Conservation (phyloP, 2,329 filamentous ascomycete genomes). For the Penicillium polonicum region DNA sequence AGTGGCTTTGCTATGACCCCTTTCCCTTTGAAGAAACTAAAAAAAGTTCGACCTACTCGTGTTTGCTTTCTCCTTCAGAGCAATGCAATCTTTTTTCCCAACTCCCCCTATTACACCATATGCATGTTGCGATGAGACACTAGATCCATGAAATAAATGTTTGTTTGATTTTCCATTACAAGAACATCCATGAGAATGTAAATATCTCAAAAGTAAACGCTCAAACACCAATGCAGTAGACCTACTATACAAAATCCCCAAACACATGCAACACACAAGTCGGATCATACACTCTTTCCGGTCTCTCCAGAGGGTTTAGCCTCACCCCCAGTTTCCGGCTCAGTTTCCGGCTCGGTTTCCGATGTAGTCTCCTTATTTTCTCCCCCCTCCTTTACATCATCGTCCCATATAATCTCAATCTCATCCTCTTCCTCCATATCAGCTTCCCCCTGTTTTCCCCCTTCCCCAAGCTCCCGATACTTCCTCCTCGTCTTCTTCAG, state of each 20-base stretch:
- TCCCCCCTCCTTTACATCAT: slow-evolving; percentile 13
- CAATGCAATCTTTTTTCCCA: neutral
- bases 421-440: slow-evolving; percentile 15
- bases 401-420: slow-evolving; percentile 8
- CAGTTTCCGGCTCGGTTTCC: neutral
- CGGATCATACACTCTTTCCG: neutral
- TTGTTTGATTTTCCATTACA: slow-evolving; percentile 4
- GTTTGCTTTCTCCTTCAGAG: neutral
- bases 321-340: neutral
- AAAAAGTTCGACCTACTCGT: slow-evolving; percentile 1
- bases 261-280: neutral
- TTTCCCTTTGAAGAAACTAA: neutral
- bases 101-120: slow-evolving; percentile 1
- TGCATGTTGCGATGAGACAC: slow-evolving; percentile 14
- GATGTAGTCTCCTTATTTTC: neutral
- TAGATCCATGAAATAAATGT: slow-evolving; percentile 13
- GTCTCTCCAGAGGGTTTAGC: neutral
- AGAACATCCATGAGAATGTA: neutral
- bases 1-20: slow-evolving; percentile 2
- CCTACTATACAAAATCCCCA: neutral
- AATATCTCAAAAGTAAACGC: neutral
- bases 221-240: neutral
- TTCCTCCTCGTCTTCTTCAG: slow-evolving; percentile 47
- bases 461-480: slow-evolving; percentile 41
- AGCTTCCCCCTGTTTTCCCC: slow-evolving; percentile 20